A percentile compares a stretch with the other conserved stretches of the same genome.
These are phyloP conservation scores for Jaapia argillacea DNA, from an alignment of 768 basidiomycete genomes.

Conservation along the genomic window DNA sequence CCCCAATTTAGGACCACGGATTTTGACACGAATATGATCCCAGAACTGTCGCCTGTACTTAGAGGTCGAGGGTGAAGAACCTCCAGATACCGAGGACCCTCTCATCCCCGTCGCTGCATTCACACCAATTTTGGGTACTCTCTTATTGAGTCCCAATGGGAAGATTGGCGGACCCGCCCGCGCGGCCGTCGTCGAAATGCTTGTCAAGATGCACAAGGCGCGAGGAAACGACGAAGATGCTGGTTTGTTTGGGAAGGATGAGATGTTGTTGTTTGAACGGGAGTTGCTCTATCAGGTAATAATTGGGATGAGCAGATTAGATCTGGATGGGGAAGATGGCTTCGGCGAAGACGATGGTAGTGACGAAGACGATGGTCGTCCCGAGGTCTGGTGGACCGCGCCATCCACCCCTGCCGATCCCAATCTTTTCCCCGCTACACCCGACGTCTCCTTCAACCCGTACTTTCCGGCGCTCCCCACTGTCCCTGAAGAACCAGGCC, in stretches of 20 bases:
- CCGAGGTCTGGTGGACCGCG: neutral
- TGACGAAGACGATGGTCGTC: slow-evolving; percentile 1
- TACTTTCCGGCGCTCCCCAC: slow-evolving; percentile 40
- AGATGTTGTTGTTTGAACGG: slow-evolving; percentile 61
- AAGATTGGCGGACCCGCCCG: slow-evolving; percentile 66
- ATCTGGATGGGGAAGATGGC: slow-evolving; percentile 9
- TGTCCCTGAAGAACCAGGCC: slow-evolving; percentile 8
- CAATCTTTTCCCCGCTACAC: neutral
- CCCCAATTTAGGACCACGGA: slow-evolving; percentile 3
- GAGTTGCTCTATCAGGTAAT: slow-evolving; percentile 83
- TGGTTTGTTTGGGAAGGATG: slow-evolving; percentile 41
- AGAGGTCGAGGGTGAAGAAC: slow-evolving; percentile 40
- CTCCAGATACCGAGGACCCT: slow-evolving; percentile 16
- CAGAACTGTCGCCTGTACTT: slow-evolving; percentile 67
- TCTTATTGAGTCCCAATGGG: slow-evolving; percentile 74
- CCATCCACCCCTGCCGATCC: neutral
- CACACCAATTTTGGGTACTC: slow-evolving; percentile 82
- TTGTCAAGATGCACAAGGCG: slow-evolving; percentile 57
- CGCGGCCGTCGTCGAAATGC: slow-evolving; percentile 66
- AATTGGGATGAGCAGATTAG: slow-evolving; percentile 80
- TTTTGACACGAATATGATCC: slow-evolving; percentile 4
- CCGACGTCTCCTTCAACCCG: slow-evolving; percentile 26
- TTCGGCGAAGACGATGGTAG: slow-evolving; percentile 3
- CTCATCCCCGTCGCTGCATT: slow-evolving; percentile 76
- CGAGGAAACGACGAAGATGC: slow-evolving; percentile 29